Percentiles rank a stretch among this genome's conserved stretches.
Evolutionary conservation across 2,329 filamentous ascomycete genomes (phyloP).

Genomic region (Drechslerella dactyloides): DNA sequence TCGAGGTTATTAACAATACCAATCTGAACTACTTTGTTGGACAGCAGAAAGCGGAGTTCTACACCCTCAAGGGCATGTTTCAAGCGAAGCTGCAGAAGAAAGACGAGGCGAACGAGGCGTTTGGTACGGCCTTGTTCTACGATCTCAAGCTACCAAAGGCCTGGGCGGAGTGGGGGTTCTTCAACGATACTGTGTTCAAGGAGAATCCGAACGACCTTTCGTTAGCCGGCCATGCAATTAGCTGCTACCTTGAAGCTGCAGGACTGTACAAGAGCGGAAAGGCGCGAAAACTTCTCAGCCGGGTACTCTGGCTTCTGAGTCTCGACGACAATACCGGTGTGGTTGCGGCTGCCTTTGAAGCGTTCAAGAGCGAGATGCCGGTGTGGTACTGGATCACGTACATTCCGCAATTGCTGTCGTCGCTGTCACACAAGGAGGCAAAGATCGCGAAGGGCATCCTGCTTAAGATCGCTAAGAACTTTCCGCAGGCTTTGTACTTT

Average conservation of each 20-base stretch:
- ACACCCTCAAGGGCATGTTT: slow-evolving; percentile 99
- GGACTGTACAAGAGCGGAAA: slow-evolving; percentile 97
- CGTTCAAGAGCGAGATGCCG: slow-evolving; percentile 95
- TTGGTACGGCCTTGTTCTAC: slow-evolving; percentile 92
- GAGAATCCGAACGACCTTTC: slow-evolving; percentile 81
- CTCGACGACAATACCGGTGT: slow-evolving; percentile 85
- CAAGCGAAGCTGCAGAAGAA: slow-evolving; percentile 89
- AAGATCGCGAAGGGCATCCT: slow-evolving; percentile 84
- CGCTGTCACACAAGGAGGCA: slow-evolving; percentile 88
- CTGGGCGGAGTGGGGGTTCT: slow-evolving; percentile 99
- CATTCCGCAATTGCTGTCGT: slow-evolving; percentile 92
- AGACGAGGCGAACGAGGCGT: slow-evolving; percentile 89
- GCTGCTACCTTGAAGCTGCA: slow-evolving; percentile 93
- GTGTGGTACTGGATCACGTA: slow-evolving; percentile 99
- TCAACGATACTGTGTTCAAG: slow-evolving; percentile 96
- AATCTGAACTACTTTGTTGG: slow-evolving; percentile 98
- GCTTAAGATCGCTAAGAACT: slow-evolving; percentile 91
- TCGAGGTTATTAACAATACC: slow-evolving; percentile 99
- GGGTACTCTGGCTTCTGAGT: slow-evolving; percentile 93
- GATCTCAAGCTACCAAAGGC: slow-evolving; percentile 95
- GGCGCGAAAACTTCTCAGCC: slow-evolving; percentile 87
- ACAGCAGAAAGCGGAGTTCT: slow-evolving; percentile 97
- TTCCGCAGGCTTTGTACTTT: slow-evolving; percentile 95
- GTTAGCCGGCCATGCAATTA: slow-evolving; percentile 87
- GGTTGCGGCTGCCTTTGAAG: slow-evolving; percentile 85